Base-by-base conservation (phyloP, 495 filamentous ascomycete genomes). In the Daldinia caldariorum region DNA sequence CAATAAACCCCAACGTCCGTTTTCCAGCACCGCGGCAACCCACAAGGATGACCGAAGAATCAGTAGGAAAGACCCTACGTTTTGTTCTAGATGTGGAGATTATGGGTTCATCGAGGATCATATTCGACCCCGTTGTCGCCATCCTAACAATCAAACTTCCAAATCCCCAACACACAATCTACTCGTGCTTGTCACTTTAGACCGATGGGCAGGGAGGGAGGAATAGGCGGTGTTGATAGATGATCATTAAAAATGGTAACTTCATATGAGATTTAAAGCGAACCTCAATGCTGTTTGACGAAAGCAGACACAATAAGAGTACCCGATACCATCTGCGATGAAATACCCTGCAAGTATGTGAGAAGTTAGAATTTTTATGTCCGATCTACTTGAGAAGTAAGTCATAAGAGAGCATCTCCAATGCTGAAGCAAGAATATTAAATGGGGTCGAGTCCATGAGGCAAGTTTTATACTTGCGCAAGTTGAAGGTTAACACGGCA, bases 11-110 rank as follows among this genome's bases (percentile, higher is more conserved):
- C 10, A 94, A 82, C 16, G 89, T 92, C 5, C 90, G 88, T 75
- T 94, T 94, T 13, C 91, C 91, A 5, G 90, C 89, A 3, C 92
- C 91, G 16, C 89, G 89, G 59, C 90, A 87, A 20, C 92, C 92
- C 26, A 93, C 85, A 18, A 94, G 82, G 1, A 93, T 89, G 57
- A 94, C 86, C 1, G 91, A 92, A 2, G 89, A 88, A 68, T 89
- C 83, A 0, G 82, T 76, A 32, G 84, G 80, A 73, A 93, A 93
- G 18, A 78, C 61, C 60, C 82, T 79, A 29, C 78, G 71, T 57
- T 82, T 84, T 7, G 56, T 51, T 53, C 63, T 75, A 35, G 72
- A 76, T 29, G 76, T 69, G 12, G 75, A 61, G 13, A 72, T 58
- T 62, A 82, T 75, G 31, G 67, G 54, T 18, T 54, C 59, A 61